These are phyloP conservation scores for Blastobotrys arbuscula DNA, from an alignment of 1,139 yeast genomes.

Conservation along the genomic window DNA sequence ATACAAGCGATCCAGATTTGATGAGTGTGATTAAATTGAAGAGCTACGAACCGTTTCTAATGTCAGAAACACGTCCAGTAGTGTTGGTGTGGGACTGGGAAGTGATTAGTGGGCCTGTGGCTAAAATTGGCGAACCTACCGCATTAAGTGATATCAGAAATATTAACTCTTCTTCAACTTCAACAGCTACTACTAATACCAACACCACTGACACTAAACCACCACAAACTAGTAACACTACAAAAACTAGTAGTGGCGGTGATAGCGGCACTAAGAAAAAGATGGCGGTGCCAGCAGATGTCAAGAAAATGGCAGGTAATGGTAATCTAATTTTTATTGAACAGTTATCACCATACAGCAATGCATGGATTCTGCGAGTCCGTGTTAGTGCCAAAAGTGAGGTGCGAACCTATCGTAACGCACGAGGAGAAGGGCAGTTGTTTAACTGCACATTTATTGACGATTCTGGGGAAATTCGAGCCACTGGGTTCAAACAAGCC, in stretches of 20 bases:
- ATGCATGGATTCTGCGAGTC: constrained; percentile 87
- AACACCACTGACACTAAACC: constrained; percentile 1
- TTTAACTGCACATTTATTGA: constrained; percentile 86
- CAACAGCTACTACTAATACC: not conserved
- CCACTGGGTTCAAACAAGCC: constrained; percentile 86
- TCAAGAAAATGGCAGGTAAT: constrained; percentile 1
- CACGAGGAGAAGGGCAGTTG: constrained; percentile 82
- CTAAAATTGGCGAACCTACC: constrained; percentile 11
- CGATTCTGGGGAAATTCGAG: constrained; percentile 94
- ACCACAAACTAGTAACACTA: not conserved
- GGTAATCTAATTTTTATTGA: constrained; percentile 61
- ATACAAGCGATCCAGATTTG: not conserved
- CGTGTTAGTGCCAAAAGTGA: constrained; percentile 87
- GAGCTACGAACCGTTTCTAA: constrained; percentile 16
- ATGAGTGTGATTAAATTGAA: constrained; percentile 9
- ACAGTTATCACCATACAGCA: constrained; percentile 85
- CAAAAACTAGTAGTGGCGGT: not conserved
- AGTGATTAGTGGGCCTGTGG: constrained; percentile 3
- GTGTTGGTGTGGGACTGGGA: constrained; percentile 13
- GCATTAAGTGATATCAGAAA: constrained; percentile 9
- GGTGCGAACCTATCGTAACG: constrained; percentile 81
- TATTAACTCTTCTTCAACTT: constrained; percentile 4
- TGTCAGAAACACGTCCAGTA: constrained; percentile 15
- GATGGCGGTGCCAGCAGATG: not conserved
- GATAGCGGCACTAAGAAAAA: not conserved